Percentiles rank a stretch among this genome's conserved stretches.
Conservation (phyloP, 2,329 filamentous ascomycete species). For the Calonectria pseudoturangicola region DNA sequence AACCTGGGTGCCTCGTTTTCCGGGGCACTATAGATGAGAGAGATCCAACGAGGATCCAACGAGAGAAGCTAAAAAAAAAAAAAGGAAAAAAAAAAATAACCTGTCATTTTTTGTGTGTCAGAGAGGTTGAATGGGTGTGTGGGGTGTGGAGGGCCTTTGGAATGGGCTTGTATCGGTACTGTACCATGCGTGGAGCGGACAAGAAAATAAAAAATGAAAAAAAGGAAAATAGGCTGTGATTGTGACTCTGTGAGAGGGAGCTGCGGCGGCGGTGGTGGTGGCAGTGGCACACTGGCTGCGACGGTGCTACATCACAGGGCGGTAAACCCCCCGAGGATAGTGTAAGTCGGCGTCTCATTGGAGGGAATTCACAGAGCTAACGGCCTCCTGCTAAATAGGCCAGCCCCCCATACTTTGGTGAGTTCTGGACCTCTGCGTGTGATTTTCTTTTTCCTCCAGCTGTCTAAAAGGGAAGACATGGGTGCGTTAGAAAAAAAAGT, state of each 20-base stretch:
- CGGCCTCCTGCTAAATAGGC: background rate
- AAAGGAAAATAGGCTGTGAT: background rate
- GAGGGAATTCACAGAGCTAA: background rate
- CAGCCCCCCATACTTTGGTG: background rate
- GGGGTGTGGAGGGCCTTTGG: background rate
- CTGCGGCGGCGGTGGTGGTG: background rate
- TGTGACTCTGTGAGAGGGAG: background rate
- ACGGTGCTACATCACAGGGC: conserved; percentile 9
- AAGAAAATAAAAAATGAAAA: background rate
- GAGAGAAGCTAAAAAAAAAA: background rate
- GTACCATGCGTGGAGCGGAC: background rate
- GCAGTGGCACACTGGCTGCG: conserved; percentile 5
- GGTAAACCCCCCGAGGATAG: background rate
- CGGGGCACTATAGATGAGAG: background rate
- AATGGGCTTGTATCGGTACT: background rate
- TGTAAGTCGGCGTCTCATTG: conserved; percentile 1
- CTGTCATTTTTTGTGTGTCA: background rate
- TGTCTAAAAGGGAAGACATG: background rate
- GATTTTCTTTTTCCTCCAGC: background rate
- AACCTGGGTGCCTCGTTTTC: background rate
- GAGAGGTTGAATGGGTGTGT: background rate
- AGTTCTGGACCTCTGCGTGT: background rate
- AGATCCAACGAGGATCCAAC: background rate
- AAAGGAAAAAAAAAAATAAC: background rate
- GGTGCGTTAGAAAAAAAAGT: background rate